Conservation (phyloP, 1,284 basidiomycete genomes). For the Cerrena zonata region DNA sequence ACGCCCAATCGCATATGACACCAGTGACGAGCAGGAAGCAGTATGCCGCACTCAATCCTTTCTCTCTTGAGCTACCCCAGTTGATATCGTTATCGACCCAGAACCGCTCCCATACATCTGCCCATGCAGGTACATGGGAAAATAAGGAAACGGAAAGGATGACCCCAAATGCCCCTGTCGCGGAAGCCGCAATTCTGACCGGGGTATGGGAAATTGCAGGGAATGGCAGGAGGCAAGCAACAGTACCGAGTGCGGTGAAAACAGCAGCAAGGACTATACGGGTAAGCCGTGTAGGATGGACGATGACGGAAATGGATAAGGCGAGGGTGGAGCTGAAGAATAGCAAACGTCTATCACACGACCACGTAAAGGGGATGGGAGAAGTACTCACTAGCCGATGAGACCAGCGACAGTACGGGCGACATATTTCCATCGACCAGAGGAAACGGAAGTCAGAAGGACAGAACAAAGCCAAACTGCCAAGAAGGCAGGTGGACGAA, state of each 20-base stretch:
- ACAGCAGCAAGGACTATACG: slow-evolving; percentile 49
- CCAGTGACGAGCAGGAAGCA: slow-evolving; percentile 49
- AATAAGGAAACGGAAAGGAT: slow-evolving; percentile 51
- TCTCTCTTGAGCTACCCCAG: slow-evolving; percentile 52
- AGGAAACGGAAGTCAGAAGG: slow-evolving; percentile 39
- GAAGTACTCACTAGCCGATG: slow-evolving; percentile 44
- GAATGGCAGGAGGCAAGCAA: slow-evolving; percentile 43
- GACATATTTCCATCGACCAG: slow-evolving; percentile 45
- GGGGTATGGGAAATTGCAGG: slow-evolving; percentile 39
- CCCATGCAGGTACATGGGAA: slow-evolving; percentile 46
- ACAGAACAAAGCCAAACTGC: slow-evolving; percentile 54
- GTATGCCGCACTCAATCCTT: slow-evolving; percentile 52
- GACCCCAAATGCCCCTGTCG: slow-evolving; percentile 54
- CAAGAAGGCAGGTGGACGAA: slow-evolving; percentile 48
- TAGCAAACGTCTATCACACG: slow-evolving; percentile 10
- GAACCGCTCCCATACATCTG: slow-evolving; percentile 55
- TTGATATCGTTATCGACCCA: slow-evolving; percentile 42
- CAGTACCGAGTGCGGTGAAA: slow-evolving; percentile 33
- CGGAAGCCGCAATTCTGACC: slow-evolving; percentile 45
- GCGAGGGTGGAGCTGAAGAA: slow-evolving; percentile 41
- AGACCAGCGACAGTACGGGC: slow-evolving; percentile 42
- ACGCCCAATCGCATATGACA: slow-evolving; percentile 46
- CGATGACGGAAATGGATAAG: slow-evolving; percentile 47
- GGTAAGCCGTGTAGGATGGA: slow-evolving; percentile 54
- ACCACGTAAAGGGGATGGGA: slow-evolving; percentile 2